Percentiles rank a stretch among this genome's conserved stretches.
phyloP scores from a whole-genome alignment of 2,329 filamentous ascomycete genomes.

The Xylaria sp. region DNA sequence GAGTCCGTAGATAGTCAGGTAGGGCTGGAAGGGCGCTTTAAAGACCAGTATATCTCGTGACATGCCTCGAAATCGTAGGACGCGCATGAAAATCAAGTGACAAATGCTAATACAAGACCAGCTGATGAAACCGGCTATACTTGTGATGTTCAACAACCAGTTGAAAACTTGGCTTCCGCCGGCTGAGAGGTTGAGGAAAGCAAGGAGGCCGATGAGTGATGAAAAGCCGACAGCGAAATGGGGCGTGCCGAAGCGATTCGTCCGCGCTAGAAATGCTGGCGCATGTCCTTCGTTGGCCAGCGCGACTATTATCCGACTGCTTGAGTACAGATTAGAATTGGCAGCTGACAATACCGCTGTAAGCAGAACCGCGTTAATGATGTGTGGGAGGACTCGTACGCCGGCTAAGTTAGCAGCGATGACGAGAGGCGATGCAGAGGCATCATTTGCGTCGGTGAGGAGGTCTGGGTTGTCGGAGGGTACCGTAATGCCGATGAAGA shows the following conservation, averaged over 20 bases:
- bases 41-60: constrained; percentile 69
- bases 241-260: constrained; percentile 71
- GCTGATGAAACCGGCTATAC: constrained; percentile 74
- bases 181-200: constrained; percentile 72
- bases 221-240: constrained; percentile 67
- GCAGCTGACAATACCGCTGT: constrained; percentile 82
- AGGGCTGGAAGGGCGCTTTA: constrained; percentile 70
- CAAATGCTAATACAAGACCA: constrained; percentile 74
- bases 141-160: constrained; percentile 78
- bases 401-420: constrained; percentile 70
- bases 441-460: constrained; percentile 62
- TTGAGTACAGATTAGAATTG: constrained; percentile 80
- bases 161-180: constrained; percentile 71
- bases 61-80: constrained; percentile 65
- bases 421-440: constrained; percentile 73
- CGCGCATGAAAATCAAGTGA: constrained; percentile 73
- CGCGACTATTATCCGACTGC: constrained; percentile 73
- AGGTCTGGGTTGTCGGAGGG: constrained; percentile 69
- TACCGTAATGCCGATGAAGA: constrained; percentile 78
- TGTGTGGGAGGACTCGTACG: constrained; percentile 69
- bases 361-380: constrained; percentile 82
- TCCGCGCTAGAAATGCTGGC: constrained; percentile 67
- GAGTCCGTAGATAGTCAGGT: constrained; percentile 71
- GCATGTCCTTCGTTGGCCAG: constrained; percentile 73
- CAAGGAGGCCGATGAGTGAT: constrained; percentile 69